Conservation (phyloP, 495 filamentous ascomycete genomes). For the Hypoxylon crocopeplum region DNA sequence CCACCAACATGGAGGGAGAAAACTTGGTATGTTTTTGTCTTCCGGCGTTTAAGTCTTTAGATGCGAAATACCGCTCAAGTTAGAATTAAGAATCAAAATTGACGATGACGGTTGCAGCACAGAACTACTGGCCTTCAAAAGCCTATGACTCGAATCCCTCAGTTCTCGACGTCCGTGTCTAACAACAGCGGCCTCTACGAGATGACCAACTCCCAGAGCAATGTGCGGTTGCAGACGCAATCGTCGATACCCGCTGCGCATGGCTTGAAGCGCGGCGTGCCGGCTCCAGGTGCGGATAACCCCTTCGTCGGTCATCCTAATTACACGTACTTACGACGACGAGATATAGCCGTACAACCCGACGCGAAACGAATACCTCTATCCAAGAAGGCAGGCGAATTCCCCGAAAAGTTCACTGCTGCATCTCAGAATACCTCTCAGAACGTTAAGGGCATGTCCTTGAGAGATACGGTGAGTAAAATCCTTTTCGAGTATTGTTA, state of each 20-base stretch:
- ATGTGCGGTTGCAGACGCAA: slow-evolving; percentile 65
- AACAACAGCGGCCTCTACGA: slow-evolving; percentile 43
- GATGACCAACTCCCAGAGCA: slow-evolving; percentile 67
- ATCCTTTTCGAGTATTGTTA: neutral
- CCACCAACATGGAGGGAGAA: slow-evolving; percentile 52
- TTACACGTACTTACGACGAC: slow-evolving; percentile 27
- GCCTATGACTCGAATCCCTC: slow-evolving; percentile 19
- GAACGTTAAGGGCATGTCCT: slow-evolving; percentile 27
- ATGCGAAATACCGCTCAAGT: neutral
- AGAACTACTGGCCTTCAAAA: slow-evolving; percentile 22
- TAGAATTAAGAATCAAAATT: slow-evolving; percentile 8
- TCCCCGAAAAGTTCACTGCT: slow-evolving; percentile 35
- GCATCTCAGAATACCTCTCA: slow-evolving; percentile 12
- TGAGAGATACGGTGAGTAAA: slow-evolving; percentile 34
- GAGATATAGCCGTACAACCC: slow-evolving; percentile 48
- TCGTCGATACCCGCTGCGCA: slow-evolving; percentile 55
- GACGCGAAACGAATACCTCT: slow-evolving; percentile 67
- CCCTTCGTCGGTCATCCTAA: neutral
- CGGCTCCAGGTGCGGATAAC: slow-evolving; percentile 43
- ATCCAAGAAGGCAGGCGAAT: slow-evolving; percentile 62
- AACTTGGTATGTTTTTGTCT: slow-evolving; percentile 45
- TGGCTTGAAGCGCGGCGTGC: slow-evolving; percentile 47
- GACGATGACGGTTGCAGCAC: slow-evolving; percentile 10
- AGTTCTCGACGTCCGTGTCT: slow-evolving; percentile 17
- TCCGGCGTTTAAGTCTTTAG: neutral